Base-by-base conservation (phyloP, 805 yeast genomes). In the Metschnikowia reukaufii region DNA sequence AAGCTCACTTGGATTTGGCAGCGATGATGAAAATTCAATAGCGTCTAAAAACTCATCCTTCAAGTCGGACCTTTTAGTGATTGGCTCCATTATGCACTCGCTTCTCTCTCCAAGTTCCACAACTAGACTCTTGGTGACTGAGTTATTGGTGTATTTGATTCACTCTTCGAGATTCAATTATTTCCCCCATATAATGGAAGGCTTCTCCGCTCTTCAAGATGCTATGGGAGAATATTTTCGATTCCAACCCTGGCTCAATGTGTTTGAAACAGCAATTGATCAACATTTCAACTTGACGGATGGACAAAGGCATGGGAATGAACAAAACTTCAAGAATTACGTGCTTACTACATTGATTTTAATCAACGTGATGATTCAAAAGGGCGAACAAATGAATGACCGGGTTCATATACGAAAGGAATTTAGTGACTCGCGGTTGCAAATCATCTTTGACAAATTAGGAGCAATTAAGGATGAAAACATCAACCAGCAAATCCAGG, bases 171-270 rank as follows among this genome's bases (percentile, higher is more conserved):
- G 33, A 13, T 50, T 50, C 16, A 62, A 64, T 35, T 59, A 59
- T 36, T 44, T 65, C 8, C 59, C 61, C 1, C 51, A 54, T 13
- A 61, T 68, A 2, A 48, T 71, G 23, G 72, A 67, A 2, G 61
- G 69, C 10, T 58, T 73, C 60, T 54, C 53, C 1, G 45, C 56
- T 2, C 56, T 73, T 17, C 76, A 68, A 47, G 74, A 70, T 45
- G 50, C 57, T 10, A 44, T 61, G 17, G 73, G 74, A 1, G 73
- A 67, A 25, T 63, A 50, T 48, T 66, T 62, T 1, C 49, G 66
- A 23, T 72, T 68, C 50, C 75, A 68, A 39, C 75, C 76, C 2
- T 72, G 77, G 77, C 48, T 73, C 18, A 59, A 60, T 39, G 57
- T 71, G 1, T 64, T 71, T 20, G 74, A 72, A 42, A 56, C 63